A percentile compares a stretch with the other conserved stretches of the same genome.
phyloP scores from a whole-genome alignment of 352 stramenopile genomes.

The Globisporangium cederbergense region DNA sequence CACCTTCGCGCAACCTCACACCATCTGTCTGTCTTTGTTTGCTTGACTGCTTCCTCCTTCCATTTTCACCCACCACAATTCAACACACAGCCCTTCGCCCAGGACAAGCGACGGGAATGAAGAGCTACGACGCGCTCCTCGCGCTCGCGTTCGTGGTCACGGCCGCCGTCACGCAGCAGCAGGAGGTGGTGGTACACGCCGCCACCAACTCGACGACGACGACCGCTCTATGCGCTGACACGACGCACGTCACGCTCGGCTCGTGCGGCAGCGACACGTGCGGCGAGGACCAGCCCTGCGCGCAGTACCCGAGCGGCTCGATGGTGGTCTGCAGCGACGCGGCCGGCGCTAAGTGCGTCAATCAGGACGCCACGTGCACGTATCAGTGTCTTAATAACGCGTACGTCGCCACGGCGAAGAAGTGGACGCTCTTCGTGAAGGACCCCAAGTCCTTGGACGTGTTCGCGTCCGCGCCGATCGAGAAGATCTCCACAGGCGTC shows the following conservation, averaged over 20 bases:
- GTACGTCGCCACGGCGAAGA: slow-evolving; percentile 41
- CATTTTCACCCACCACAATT: too few relatives aligned
- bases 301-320: slow-evolving; percentile 40
- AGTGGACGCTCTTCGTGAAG: slow-evolving; percentile 77
- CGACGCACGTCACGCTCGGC: slow-evolving; percentile 37
- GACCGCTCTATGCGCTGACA: slow-evolving; percentile 38
- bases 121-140: neutral
- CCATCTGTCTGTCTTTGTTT: too few relatives aligned
- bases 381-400: slow-evolving; percentile 61
- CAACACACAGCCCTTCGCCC: too few relatives aligned
- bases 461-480: slow-evolving; percentile 53
- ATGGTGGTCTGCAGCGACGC: slow-evolving; percentile 42
- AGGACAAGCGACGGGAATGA: neutral
- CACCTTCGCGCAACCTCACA: too few relatives aligned
- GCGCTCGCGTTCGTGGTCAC: neutral
- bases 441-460: slow-evolving; percentile 27
- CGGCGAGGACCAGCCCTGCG: slow-evolving; percentile 40
- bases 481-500: slow-evolving; percentile 32
- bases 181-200: neutral
- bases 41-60: too few relatives aligned
- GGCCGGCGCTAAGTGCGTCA: slow-evolving; percentile 48
- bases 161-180: neutral
- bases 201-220: slow-evolving; percentile 19
- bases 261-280: slow-evolving; percentile 41
- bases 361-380: slow-evolving; percentile 41